These are phyloP conservation scores for Psilocybe sp. DNA, from an alignment of 768 basidiomycete species.

Conservation along the genomic window DNA sequence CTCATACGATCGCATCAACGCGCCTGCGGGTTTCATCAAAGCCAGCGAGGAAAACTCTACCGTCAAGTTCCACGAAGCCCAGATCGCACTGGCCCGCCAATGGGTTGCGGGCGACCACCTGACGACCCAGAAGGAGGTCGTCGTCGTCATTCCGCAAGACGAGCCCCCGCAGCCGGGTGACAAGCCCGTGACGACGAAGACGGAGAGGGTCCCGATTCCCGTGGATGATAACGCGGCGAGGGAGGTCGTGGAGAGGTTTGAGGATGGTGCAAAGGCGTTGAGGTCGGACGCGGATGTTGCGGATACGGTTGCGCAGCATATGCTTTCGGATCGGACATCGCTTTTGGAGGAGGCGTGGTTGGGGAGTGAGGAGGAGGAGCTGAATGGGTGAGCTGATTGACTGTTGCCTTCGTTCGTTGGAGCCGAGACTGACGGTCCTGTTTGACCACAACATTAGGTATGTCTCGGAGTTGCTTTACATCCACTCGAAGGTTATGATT, in stretches of 20 bases:
- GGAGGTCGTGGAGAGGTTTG: slow-evolving; percentile 66
- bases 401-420: slow-evolving; percentile 5
- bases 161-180: slow-evolving; percentile 51
- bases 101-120: slow-evolving; percentile 59
- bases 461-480: slow-evolving; percentile 78
- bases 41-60: slow-evolving; percentile 73
- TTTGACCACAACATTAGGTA: slow-evolving; percentile 43
- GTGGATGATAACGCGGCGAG: slow-evolving; percentile 63
- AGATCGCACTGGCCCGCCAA: slow-evolving; percentile 76
- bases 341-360: slow-evolving; percentile 82
- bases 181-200: slow-evolving; percentile 43
- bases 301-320: slow-evolving; percentile 82
- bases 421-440: slow-evolving; percentile 1
- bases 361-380: slow-evolving; percentile 81
- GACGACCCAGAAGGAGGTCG: slow-evolving; percentile 48
- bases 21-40: slow-evolving; percentile 59
- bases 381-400: slow-evolving; percentile 57
- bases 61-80: slow-evolving; percentile 81
- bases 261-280: slow-evolving; percentile 55
- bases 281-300: slow-evolving; percentile 62
- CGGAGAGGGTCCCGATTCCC: slow-evolving; percentile 68
- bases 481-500: slow-evolving; percentile 91
- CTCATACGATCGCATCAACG: slow-evolving; percentile 87
- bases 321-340: slow-evolving; percentile 56
- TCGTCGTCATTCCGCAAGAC: slow-evolving; percentile 54